A percentile compares a stretch with the other conserved stretches of the same genome.
Evolutionary conservation across 768 basidiomycete species (phyloP).

Genomic region (Amanita rimosa): DNA sequence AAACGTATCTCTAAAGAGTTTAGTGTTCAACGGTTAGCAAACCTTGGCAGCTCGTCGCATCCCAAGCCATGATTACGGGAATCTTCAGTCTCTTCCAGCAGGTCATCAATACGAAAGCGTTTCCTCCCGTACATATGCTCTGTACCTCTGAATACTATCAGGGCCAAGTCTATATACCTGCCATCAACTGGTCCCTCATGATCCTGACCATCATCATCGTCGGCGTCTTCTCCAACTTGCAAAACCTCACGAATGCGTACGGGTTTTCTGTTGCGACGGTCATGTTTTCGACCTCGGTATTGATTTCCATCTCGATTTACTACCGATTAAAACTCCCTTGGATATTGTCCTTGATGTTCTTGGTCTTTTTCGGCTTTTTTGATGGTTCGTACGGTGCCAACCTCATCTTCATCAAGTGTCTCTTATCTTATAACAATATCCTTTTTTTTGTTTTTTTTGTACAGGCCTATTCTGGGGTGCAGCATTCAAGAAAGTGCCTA

Average conservation of each 20-base stretch:
- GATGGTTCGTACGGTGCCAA: conserved; percentile 46
- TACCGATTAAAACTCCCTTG: conserved; percentile 43
- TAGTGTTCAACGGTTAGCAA: no score
- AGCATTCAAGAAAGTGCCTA: conserved; percentile 45
- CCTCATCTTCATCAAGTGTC: no score
- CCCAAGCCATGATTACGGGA: conserved; percentile 61
- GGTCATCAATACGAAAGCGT: conserved; percentile 47
- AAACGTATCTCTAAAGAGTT: no score
- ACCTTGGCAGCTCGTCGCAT: conserved; percentile 44
- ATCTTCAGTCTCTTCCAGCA: conserved; percentile 55
- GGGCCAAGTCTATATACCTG: conserved; percentile 60
- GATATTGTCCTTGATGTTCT: conserved; percentile 31
- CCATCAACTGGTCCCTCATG: conserved; percentile 49
- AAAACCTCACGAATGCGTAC: conserved; percentile 45
- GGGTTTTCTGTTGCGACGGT: conserved; percentile 58
- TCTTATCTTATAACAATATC: no score
- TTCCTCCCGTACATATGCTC: conserved; percentile 45
- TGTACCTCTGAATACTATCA: conserved; percentile 53
- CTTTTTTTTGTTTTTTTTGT: no score
- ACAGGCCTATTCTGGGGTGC: conserved; percentile 58
- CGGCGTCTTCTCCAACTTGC: conserved; percentile 41
- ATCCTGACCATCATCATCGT: conserved; percentile 42
- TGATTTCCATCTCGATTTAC: conserved; percentile 46
- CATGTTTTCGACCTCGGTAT: conserved; percentile 48
- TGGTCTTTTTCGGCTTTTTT: conserved; percentile 49